phyloP scores from a whole-genome alignment of 306 rosid species.

The Calophaca sinica region DNA sequence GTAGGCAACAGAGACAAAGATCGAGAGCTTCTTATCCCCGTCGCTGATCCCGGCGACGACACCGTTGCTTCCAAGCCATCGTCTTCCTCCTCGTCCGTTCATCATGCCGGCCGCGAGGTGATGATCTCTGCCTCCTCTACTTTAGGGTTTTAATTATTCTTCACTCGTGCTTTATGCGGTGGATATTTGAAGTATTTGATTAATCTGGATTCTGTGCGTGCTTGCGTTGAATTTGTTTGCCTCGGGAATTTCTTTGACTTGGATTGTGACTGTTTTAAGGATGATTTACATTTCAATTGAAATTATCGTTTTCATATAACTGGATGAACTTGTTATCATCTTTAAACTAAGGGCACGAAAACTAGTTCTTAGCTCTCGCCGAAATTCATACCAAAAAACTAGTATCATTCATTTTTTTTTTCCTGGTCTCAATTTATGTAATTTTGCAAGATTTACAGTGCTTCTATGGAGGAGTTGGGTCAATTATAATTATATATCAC shows the following conservation, averaged over 20 bases:
- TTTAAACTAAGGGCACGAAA: background rate
- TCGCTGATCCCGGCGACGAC: slow-evolving; percentile 59
- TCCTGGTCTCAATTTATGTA: background rate
- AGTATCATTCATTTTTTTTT: background rate
- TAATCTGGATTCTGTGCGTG: background rate
- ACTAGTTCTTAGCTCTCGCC: background rate
- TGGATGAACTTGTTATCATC: slow-evolving; percentile 22
- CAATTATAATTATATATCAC: too few species aligned
- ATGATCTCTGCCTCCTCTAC: slow-evolving; percentile 10
- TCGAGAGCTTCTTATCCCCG: slow-evolving; percentile 93
- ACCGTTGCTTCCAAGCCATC: slow-evolving; percentile 72
- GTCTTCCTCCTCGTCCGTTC: slow-evolving; percentile 55
- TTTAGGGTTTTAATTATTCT: slow-evolving; percentile 44
- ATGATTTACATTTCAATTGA: slow-evolving; percentile 1
- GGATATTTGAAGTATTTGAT: background rate
- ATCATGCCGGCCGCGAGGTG: slow-evolving; percentile 84
- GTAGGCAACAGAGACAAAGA: slow-evolving; percentile 80
- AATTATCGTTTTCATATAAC: background rate
- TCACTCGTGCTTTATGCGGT: background rate
- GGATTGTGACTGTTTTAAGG: slow-evolving; percentile 7
- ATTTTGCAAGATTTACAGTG: background rate
- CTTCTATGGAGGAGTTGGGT: too few species aligned
- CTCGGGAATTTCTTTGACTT: slow-evolving; percentile 36
- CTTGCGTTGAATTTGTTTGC: slow-evolving; percentile 20
- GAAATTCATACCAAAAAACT: background rate